These are phyloP conservation scores for Phaeophleospora eucalypticola DNA, from an alignment of 2,329 filamentous ascomycete species.

Conservation along the genomic window DNA sequence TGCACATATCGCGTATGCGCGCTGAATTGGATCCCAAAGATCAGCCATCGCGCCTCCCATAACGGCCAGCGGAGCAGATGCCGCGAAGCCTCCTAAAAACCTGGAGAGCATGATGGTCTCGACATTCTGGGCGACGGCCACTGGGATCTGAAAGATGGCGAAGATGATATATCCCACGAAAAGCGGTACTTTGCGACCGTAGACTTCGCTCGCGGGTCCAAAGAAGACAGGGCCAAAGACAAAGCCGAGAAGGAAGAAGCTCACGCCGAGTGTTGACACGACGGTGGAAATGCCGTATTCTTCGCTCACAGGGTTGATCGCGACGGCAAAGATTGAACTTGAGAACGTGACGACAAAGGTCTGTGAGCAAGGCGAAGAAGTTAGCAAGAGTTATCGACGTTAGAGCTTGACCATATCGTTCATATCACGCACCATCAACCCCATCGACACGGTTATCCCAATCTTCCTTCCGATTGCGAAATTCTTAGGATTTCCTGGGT, in stretches of 20 bases:
- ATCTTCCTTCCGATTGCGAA: slow-evolving; percentile 15
- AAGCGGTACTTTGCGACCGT: slow-evolving; percentile 48
- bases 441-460: slow-evolving; percentile 21
- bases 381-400: no score
- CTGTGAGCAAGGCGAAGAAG: no score
- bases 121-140: slow-evolving; percentile 52
- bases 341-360: slow-evolving; percentile 18
- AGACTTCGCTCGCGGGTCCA: slow-evolving; percentile 58
- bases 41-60: slow-evolving; percentile 36
- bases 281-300: slow-evolving; percentile 22
- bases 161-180: slow-evolving; percentile 50
- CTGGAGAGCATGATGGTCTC: slow-evolving; percentile 53
- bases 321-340: slow-evolving; percentile 18
- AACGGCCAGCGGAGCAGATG: slow-evolving; percentile 46
- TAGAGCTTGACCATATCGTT: no score
- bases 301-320: slow-evolving; percentile 17
- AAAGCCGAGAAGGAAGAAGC: slow-evolving; percentile 26
- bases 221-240: slow-evolving; percentile 22
- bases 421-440: slow-evolving; percentile 22
- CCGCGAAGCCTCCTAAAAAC: slow-evolving; percentile 50
- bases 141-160: slow-evolving; percentile 53
- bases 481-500: slow-evolving; percentile 27
- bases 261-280: slow-evolving; percentile 25
- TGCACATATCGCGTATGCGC: slow-evolving; percentile 24
- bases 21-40: slow-evolving; percentile 21